Percentiles rank a stretch among this genome's conserved stretches.
These are phyloP conservation scores for Hyaloperonospora brassicae DNA, from an alignment of 352 stramenopile species.

Conservation along the genomic window DNA sequence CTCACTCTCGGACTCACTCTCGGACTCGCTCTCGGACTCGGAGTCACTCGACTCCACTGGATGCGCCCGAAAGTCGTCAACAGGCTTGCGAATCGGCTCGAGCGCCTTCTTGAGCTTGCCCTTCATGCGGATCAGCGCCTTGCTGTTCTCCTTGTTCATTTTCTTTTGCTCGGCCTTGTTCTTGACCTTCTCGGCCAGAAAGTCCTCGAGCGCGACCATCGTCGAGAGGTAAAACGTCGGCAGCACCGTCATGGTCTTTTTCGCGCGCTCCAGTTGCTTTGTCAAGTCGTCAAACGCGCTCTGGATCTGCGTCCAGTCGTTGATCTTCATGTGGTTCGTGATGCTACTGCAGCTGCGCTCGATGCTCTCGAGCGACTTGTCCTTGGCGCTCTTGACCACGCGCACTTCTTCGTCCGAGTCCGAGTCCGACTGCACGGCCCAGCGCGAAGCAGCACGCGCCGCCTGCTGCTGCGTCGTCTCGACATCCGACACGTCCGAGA, in stretches of 20 bases:
- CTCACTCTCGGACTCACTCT: conserved; percentile 27
- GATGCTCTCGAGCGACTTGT: conserved; percentile 78
- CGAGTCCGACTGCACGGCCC: conserved; percentile 77
- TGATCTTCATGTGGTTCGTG: conserved; percentile 92
- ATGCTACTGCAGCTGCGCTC: conserved; percentile 61
- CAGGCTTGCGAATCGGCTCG: conserved; percentile 83
- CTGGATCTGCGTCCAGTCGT: conserved; percentile 93
- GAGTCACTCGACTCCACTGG: conserved; percentile 69
- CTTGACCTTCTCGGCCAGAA: conserved; percentile 86
- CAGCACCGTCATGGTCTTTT: conserved; percentile 80
- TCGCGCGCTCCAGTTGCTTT: conserved; percentile 88
- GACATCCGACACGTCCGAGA: conserved; percentile 66
- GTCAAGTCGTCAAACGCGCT: conserved; percentile 90
- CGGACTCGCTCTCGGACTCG: conserved; percentile 16
- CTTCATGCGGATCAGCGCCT: conserved; percentile 97
- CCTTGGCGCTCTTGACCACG: conserved; percentile 94
- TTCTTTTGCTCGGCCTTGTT: conserved; percentile 97
- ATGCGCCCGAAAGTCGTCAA: conserved; percentile 88
- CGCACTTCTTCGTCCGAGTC: conserved; percentile 84
- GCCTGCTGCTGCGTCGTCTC: conserved; percentile 69
- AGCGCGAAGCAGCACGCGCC: conserved; percentile 62
- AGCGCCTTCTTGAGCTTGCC: conserved; percentile 95
- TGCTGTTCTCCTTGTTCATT: conserved; percentile 93
- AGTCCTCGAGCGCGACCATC: conserved; percentile 91
- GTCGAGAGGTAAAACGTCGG: conserved; percentile 91